Percentiles rank a stretch among this genome's conserved stretches.
Evolutionary conservation across 2,329 filamentous ascomycete species (phyloP).

Genomic region (Polychaeton citri): DNA sequence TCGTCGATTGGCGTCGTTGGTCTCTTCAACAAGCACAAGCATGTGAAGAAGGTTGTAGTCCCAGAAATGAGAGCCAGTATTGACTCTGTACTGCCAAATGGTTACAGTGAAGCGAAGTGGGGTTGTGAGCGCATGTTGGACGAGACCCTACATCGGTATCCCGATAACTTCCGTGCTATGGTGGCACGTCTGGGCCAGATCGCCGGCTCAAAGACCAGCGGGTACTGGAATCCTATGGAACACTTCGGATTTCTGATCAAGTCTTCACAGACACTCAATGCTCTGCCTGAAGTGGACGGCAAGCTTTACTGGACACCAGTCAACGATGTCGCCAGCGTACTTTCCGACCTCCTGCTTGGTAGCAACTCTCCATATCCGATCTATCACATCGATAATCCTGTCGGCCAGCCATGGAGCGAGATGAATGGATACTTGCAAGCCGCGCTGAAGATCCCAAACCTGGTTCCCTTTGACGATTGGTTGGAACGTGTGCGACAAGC

Average conservation of each 20-base stretch:
- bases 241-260: slow-evolving; percentile 39
- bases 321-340: slow-evolving; percentile 24
- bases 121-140: slow-evolving; percentile 39
- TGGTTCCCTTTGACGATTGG: slow-evolving; percentile 31
- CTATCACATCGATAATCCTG: slow-evolving; percentile 35
- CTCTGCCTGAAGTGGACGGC: slow-evolving; percentile 30
- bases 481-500: slow-evolving; percentile 27
- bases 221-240: slow-evolving; percentile 43
- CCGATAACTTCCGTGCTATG: slow-evolving; percentile 30
- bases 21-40: no score
- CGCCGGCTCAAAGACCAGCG: slow-evolving; percentile 34
- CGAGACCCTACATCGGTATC: slow-evolving; percentile 32
- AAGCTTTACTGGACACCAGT: slow-evolving; percentile 35
- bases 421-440: slow-evolving; percentile 23
- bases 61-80: no score
- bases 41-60: no score
- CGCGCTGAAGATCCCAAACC: slow-evolving; percentile 20
- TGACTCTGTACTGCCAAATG: no score
- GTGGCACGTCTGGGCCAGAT: slow-evolving; percentile 39
- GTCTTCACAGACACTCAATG: slow-evolving; percentile 32
- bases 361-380: slow-evolving; percentile 17
- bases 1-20: no score
- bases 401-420: slow-evolving; percentile 27
- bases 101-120: slow-evolving; percentile 42
- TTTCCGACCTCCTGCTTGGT: slow-evolving; percentile 21